These are phyloP conservation scores for Talaromyces proteolyticus DNA, from an alignment of 495 filamentous ascomycete genomes.

Conservation along the genomic window DNA sequence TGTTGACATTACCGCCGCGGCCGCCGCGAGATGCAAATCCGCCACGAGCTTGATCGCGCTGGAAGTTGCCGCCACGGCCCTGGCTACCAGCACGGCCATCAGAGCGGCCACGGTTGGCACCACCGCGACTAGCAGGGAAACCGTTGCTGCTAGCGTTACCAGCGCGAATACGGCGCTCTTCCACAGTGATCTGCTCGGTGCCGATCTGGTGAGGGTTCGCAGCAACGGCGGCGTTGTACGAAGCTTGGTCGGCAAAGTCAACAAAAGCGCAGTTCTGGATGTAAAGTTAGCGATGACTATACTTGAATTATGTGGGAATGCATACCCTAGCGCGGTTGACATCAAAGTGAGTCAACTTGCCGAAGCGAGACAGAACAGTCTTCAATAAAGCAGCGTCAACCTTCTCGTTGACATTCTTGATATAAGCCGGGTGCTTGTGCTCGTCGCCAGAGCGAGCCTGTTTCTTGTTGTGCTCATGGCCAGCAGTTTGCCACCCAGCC, in stretches of 20 bases:
- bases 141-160: conserved; percentile 51
- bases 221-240: conserved; percentile 72
- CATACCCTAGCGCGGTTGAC: conserved; percentile 85
- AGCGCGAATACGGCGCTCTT: conserved; percentile 78
- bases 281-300: background rate
- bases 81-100: conserved; percentile 55
- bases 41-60: conserved; percentile 57
- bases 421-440: conserved; percentile 70
- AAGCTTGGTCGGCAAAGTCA: conserved; percentile 75
- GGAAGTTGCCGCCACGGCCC: conserved; percentile 57
- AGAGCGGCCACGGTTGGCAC: conserved; percentile 60
- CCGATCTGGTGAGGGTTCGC: conserved; percentile 84
- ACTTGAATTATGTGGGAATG: background rate
- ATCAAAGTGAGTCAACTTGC: conserved; percentile 80
- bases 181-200: conserved; percentile 74
- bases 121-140: conserved; percentile 56
- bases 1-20: conserved; percentile 44
- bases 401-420: conserved; percentile 89
- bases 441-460: conserved; percentile 64
- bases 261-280: conserved; percentile 91
- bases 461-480: conserved; percentile 68
- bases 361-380: conserved; percentile 60
- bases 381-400: conserved; percentile 64
- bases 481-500: conserved; percentile 76
- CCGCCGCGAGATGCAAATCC: conserved; percentile 48